A percentile compares a stretch with the other conserved stretches of the same genome.
Evolutionary conservation across 495 filamentous ascomycete species (phyloP).

Genomic region (Penicillium parvum): DNA sequence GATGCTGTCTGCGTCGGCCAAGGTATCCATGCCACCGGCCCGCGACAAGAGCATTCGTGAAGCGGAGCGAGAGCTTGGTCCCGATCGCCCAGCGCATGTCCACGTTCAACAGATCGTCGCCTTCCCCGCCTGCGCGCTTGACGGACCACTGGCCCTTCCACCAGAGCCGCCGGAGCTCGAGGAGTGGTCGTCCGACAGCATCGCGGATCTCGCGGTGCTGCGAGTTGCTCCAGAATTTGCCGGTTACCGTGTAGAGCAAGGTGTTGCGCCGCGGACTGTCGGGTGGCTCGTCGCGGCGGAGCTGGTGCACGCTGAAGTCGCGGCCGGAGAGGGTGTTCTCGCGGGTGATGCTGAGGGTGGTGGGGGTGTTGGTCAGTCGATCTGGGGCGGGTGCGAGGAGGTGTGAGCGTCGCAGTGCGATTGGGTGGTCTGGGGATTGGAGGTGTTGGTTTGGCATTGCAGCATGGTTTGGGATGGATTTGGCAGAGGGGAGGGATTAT

Average conservation of each 20-base stretch:
- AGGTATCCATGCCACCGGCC: not conserved
- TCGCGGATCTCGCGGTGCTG: conserved; percentile 17
- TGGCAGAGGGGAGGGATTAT: not conserved
- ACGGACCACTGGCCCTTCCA: conserved; percentile 17
- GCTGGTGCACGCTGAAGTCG: conserved; percentile 15
- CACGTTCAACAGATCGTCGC: conserved; percentile 7
- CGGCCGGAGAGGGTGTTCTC: conserved; percentile 12
- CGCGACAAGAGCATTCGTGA: conserved; percentile 16
- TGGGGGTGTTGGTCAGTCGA: conserved; percentile 24
- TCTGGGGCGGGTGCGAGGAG: conserved; percentile 25
- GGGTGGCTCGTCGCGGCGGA: conserved; percentile 17
- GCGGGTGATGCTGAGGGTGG: conserved; percentile 20
- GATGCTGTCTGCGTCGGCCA: not conserved
- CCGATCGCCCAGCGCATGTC: conserved; percentile 7
- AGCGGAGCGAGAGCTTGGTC: conserved; percentile 11
- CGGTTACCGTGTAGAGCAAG: conserved; percentile 19
- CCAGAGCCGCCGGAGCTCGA: conserved; percentile 18
- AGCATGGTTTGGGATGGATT: conserved; percentile 4
- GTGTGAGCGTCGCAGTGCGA: conserved; percentile 24
- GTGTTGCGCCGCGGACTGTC: conserved; percentile 11
- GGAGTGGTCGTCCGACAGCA: conserved; percentile 8
- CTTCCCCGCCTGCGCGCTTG: conserved; percentile 10
- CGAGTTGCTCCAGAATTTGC: conserved; percentile 17
- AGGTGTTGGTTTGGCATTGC: conserved; percentile 11
- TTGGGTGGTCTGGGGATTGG: conserved; percentile 19